A percentile compares a stretch with the other conserved stretches of the same genome.
These are phyloP conservation scores for Chalaropsis ovoidea DNA, from an alignment of 2,329 filamentous ascomycete genomes.

Conservation along the genomic window DNA sequence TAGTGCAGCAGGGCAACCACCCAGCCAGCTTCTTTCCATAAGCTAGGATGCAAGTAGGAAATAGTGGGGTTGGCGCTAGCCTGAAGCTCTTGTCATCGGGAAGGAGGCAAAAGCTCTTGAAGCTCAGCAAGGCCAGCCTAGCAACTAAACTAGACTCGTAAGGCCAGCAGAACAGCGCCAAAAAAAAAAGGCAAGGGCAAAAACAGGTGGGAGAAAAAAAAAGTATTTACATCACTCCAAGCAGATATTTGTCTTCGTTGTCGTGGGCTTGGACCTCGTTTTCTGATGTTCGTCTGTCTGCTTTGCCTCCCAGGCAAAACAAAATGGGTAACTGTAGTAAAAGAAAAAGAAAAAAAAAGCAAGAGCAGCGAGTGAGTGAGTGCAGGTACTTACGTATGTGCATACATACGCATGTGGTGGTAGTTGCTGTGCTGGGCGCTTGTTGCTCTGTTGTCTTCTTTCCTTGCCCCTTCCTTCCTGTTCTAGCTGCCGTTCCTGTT, in stretches of 20 bases:
- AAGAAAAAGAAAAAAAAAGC: not conserved
- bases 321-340: not conserved
- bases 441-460: conserved; percentile 6
- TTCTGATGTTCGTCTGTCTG: not conserved
- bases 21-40: conserved; percentile 3
- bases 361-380: not conserved
- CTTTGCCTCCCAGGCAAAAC: not conserved
- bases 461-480: conserved; percentile 19
- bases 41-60: conserved; percentile 10
- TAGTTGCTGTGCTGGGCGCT: not conserved
- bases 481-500: not conserved
- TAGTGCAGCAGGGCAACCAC: not conserved
- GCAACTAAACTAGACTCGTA: not conserved
- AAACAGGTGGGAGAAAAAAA: not conserved
- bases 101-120: conserved; percentile 14
- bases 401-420: not conserved
- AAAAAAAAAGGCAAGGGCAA: no score
- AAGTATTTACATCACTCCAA: no score
- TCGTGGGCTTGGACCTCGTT: conserved; percentile 8
- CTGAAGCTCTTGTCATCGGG: conserved; percentile 11
- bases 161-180: not conserved
- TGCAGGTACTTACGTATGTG: not conserved
- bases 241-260: not conserved
- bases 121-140: not conserved
- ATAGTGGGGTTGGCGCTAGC: conserved; percentile 11